Evolutionary conservation across 148 eudicot genomes (phyloP), one percentile per base, ranked within the genome.

Genomic region (Dysphania ambrosioides): DNA sequence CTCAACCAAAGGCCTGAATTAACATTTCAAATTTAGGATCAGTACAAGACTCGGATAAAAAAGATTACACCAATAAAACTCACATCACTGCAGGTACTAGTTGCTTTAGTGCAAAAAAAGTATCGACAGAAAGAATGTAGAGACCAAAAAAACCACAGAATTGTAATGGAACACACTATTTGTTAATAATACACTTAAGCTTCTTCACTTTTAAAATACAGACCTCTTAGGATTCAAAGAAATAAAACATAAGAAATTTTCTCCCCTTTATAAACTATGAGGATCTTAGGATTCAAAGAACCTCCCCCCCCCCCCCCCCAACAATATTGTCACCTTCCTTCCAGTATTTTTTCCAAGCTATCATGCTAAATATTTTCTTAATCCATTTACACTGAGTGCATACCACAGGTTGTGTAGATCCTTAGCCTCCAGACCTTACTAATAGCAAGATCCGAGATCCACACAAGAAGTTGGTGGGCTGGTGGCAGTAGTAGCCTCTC

Each of bases 1-100:
- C 88, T 91, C 98, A 27, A 91, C 97, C 87, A 94, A 74, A 74
- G 90, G 79, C 84, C 98, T 94, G 85, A 47, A 36, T 8, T 70
- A 21, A 21, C 65, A 8, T 30, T 68, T 6, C 55, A 11, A n/a
- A 23, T 41, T 16, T 24, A 31, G 18, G 66, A 29, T 7, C 42
- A 29, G 34, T 8, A 36, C 1, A 72, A 36, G 19, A 35, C n/a
- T 24, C 9, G 12, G 23, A 18, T 23, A 35, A 38, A 66, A 38
- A 40, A 38, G 31, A 8, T 2, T 8, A 67, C 55, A 27, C 8
- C 12, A 36, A 23, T 41, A 23, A 23, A n/a, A 0, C 6, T 38
- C n/a, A 66, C 51, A 66, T 23, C 12, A 47, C 53, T 21, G 16
- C 53, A 47, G 16, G 11, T 53, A 19, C 21, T 53, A 21, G 58